Conservation (phyloP, 805 yeast genomes). For the Myxozyma nipponensis region DNA sequence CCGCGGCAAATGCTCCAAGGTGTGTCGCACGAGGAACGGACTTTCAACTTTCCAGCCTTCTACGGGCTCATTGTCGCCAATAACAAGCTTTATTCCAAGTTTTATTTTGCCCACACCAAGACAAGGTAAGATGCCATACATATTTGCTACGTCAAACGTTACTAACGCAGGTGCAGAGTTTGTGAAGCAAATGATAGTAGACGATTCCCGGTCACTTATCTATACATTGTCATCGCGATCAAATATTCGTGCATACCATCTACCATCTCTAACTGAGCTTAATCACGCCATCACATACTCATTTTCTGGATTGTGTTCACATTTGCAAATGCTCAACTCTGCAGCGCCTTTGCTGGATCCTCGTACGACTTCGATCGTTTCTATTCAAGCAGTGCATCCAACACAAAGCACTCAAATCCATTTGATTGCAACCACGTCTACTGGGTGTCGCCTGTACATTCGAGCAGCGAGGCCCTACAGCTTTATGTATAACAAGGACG, state of each 20-base stretch:
- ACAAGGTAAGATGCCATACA: slow-evolving; percentile 32
- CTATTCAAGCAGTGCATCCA: slow-evolving; percentile 57
- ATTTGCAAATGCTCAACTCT: slow-evolving; percentile 34
- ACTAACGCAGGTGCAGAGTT: slow-evolving; percentile 45
- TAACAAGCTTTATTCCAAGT: slow-evolving; percentile 19
- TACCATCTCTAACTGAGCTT: slow-evolving; percentile 43
- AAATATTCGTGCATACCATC: slow-evolving; percentile 70
- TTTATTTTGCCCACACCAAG: slow-evolving; percentile 6
- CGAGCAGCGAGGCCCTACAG: slow-evolving; percentile 44
- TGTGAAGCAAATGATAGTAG: slow-evolving; percentile 63
- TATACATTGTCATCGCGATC: slow-evolving; percentile 82
- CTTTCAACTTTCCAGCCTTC: slow-evolving; percentile 51
- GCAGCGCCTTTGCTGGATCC: slow-evolving; percentile 31
- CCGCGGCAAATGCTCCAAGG: slow-evolving; percentile 73
- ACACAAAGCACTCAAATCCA: slow-evolving; percentile 66
- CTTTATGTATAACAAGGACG: slow-evolving; percentile 19
- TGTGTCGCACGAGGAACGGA: slow-evolving; percentile 71
- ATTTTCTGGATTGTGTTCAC: slow-evolving; percentile 31
- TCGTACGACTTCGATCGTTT: slow-evolving; percentile 43
- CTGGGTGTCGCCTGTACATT: slow-evolving; percentile 75
- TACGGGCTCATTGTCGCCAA: slow-evolving; percentile 23
- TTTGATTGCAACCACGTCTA: slow-evolving; percentile 71
- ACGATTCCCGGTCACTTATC: slow-evolving; percentile 68
- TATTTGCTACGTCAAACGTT: slow-evolving; percentile 17
- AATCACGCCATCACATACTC: slow-evolving; percentile 36